Percentiles rank a stretch among this genome's conserved stretches.
Evolutionary conservation across 306 rosid genomes (phyloP).

Genomic region (Dalbergia cultrata): DNA sequence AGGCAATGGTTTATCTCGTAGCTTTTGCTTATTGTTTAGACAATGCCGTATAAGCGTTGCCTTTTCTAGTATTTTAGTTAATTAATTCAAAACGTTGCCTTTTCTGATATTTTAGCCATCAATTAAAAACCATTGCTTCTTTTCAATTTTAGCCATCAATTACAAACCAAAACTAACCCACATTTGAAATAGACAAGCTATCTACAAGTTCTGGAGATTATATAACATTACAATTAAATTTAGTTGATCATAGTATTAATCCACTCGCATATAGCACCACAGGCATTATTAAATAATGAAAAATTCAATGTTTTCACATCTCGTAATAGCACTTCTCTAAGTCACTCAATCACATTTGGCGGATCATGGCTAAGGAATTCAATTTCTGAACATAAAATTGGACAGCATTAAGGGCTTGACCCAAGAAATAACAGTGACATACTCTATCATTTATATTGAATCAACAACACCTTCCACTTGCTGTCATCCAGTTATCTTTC

Average conservation of each 20-base stretch:
- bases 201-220: slow-evolving; percentile 51
- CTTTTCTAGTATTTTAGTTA: too few relatives aligned
- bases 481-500: slow-evolving; percentile 92
- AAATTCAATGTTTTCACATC: slow-evolving; percentile 27
- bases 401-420: slow-evolving; percentile 42
- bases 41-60: too few relatives aligned
- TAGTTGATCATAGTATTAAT: slow-evolving; percentile 39
- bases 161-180: too few relatives aligned
- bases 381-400: slow-evolving; percentile 41
- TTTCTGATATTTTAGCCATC: too few relatives aligned
- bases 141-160: too few relatives aligned
- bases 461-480: slow-evolving; percentile 90
- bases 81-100: too few relatives aligned
- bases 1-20: too few relatives aligned
- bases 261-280: slow-evolving; percentile 46
- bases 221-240: slow-evolving; percentile 37
- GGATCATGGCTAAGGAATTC: slow-evolving; percentile 45
- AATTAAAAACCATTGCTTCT: too few relatives aligned
- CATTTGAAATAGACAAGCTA: slow-evolving; percentile 50
- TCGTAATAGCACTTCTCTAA: slow-evolving; percentile 28
- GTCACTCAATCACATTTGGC: slow-evolving; percentile 45
- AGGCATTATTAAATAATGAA: too few relatives aligned
- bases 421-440: slow-evolving; percentile 23
- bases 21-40: too few relatives aligned
- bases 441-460: slow-evolving; percentile 42